Conservation (phyloP, 2,329 filamentous ascomycete species). For the Coniochaeta sp. region DNA sequence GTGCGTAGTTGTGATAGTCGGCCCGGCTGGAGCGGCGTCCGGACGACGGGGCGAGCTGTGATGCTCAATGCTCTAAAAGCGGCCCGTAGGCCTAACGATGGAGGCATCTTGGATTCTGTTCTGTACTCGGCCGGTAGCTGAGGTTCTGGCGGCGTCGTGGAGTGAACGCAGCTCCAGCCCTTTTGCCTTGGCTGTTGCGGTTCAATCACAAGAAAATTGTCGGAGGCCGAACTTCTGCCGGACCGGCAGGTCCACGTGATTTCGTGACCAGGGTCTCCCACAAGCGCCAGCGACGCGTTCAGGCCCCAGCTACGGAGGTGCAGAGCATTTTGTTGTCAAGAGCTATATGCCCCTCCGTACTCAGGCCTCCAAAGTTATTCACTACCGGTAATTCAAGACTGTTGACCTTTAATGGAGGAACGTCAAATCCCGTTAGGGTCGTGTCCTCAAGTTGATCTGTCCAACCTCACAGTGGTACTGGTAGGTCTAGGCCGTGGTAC, state of each 20-base stretch:
- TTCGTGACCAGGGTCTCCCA: background rate
- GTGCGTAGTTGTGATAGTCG: background rate
- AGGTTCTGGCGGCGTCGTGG: background rate
- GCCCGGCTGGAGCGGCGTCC: background rate
- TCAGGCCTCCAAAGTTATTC: no score
- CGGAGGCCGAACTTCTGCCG: background rate
- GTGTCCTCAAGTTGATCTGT: no score
- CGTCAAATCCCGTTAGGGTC: no score
- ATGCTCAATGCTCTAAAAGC: slow-evolving; percentile 1
- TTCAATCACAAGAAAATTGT: background rate
- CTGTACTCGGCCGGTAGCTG: background rate
- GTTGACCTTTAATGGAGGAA: no score
- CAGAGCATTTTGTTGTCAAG: no score
- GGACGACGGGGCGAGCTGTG: background rate
- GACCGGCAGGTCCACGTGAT: background rate
- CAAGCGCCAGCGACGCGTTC: background rate
- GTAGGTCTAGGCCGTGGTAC: no score
- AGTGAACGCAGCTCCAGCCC: background rate
- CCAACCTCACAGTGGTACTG: no score
- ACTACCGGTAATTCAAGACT: no score
- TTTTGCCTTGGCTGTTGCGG: background rate
- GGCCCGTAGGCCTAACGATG: background rate
- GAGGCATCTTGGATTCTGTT: background rate
- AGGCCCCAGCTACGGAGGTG: background rate
- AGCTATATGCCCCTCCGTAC: no score